phyloP scores from a whole-genome alignment of 2,329 filamentous ascomycete species.

The Rhynchosporium graminicola region DNA sequence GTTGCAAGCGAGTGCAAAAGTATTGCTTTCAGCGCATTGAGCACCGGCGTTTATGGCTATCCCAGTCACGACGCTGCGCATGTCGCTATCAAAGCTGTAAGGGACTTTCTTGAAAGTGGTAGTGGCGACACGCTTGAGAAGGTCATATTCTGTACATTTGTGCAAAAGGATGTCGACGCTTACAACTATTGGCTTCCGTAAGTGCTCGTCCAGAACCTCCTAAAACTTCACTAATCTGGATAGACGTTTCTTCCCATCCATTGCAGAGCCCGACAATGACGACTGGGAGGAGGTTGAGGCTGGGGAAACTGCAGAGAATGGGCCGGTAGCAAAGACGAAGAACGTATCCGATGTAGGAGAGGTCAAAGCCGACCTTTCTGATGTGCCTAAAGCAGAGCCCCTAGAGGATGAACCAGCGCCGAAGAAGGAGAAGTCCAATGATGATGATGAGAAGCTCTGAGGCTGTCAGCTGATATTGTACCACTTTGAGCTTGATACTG shows the following conservation, averaged over 20 bases:
- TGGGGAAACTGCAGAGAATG: conserved; percentile 20
- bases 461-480: neutral
- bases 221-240: conserved; percentile 14
- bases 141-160: conserved; percentile 84
- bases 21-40: conserved; percentile 81
- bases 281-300: conserved; percentile 19
- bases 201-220: conserved; percentile 43
- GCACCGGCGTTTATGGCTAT: conserved; percentile 89
- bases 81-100: conserved; percentile 65
- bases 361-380: conserved; percentile 41
- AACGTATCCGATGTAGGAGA: conserved; percentile 27
- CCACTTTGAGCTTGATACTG: conserved; percentile 18
- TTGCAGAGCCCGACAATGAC: conserved; percentile 32
- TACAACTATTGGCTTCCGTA: conserved; percentile 76
- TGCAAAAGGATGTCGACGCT: conserved; percentile 71
- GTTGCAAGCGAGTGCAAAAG: conserved; percentile 64
- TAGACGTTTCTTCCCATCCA: conserved; percentile 52
- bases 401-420: conserved; percentile 37
- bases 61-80: conserved; percentile 71
- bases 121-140: conserved; percentile 59
- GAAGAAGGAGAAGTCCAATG: conserved; percentile 42
- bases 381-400: conserved; percentile 43
- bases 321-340: conserved; percentile 16
- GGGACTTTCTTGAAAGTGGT: conserved; percentile 53
- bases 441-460: conserved; percentile 25